phyloP scores from a whole-genome alignment of 768 basidiomycete species.

The Filobasidium floriforme region DNA sequence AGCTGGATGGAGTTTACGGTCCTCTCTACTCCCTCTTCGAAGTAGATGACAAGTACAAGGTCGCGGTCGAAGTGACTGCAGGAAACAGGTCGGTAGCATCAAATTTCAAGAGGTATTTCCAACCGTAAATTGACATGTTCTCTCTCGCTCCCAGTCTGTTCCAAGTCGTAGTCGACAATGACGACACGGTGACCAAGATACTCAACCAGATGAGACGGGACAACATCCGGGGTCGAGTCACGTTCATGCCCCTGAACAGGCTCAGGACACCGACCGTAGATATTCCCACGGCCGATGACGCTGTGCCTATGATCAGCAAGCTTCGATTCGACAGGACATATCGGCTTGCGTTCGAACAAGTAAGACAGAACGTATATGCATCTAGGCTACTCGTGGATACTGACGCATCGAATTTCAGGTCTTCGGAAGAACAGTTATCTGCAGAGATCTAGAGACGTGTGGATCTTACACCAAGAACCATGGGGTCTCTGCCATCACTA shows the following conservation, averaged over 20 bases:
- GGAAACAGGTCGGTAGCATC: slow-evolving; percentile 66
- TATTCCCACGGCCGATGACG: slow-evolving; percentile 48
- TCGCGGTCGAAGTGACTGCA: slow-evolving; percentile 86
- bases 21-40: slow-evolving; percentile 91
- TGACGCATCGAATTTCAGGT: slow-evolving; percentile 47
- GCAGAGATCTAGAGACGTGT: slow-evolving; percentile 81
- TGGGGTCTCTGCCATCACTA: slow-evolving; percentile 90
- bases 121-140: too few species aligned
- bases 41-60: slow-evolving; percentile 83
- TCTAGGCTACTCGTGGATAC: background rate
- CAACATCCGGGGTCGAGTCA: slow-evolving; percentile 77
- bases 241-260: slow-evolving; percentile 96
- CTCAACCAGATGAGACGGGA: slow-evolving; percentile 89
- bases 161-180: slow-evolving; percentile 95
- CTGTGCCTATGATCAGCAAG: slow-evolving; percentile 63
- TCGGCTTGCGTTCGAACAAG: slow-evolving; percentile 80
- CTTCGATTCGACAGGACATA: slow-evolving; percentile 65
- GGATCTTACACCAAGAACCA: slow-evolving; percentile 92
- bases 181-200: slow-evolving; percentile 83
- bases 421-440: slow-evolving; percentile 94
- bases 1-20: slow-evolving; percentile 78
- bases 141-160: slow-evolving; percentile 58
- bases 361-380: slow-evolving; percentile 17
- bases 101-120: too few species aligned
- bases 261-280: slow-evolving; percentile 70